Conservation (phyloP, 1,284 basidiomycete species). For the Calocybe gambosa region DNA sequence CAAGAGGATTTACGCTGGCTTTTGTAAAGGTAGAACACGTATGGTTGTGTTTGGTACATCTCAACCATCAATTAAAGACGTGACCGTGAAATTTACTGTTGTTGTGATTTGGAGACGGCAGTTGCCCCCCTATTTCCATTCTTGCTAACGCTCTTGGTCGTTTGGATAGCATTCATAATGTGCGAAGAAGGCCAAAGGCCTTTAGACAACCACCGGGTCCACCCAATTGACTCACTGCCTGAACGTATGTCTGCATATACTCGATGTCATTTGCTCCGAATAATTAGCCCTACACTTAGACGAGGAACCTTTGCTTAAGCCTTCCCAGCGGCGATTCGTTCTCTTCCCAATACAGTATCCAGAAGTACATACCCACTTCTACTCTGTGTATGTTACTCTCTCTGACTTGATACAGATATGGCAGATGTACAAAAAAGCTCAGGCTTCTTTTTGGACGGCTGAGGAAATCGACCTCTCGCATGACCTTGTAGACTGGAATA, state of each 20-base stretch:
- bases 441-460: constrained; percentile 95
- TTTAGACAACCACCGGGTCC: not conserved
- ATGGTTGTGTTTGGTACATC: constrained; percentile 28
- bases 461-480: constrained; percentile 98
- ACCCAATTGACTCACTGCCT: constrained; percentile 21
- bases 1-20: not conserved
- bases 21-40: constrained; percentile 23
- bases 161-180: not conserved
- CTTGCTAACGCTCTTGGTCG: not conserved
- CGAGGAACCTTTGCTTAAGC: constrained; percentile 80
- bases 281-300: constrained; percentile 28
- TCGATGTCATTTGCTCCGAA: too few species aligned
- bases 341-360: constrained; percentile 93
- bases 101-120: constrained; percentile 11
- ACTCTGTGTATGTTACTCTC: too few species aligned
- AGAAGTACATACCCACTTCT: constrained; percentile 51
- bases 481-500: constrained; percentile 90
- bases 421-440: constrained; percentile 94
- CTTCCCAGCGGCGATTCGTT: constrained; percentile 80
- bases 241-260: constrained; percentile 60
- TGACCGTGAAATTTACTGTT: constrained; percentile 25
- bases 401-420: constrained; percentile 63
- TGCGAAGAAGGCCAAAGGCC: not conserved
- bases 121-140: not conserved
- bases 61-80: constrained; percentile 22